Conservation (phyloP, 768 basidiomycete species). For the Paxillus involutus region DNA sequence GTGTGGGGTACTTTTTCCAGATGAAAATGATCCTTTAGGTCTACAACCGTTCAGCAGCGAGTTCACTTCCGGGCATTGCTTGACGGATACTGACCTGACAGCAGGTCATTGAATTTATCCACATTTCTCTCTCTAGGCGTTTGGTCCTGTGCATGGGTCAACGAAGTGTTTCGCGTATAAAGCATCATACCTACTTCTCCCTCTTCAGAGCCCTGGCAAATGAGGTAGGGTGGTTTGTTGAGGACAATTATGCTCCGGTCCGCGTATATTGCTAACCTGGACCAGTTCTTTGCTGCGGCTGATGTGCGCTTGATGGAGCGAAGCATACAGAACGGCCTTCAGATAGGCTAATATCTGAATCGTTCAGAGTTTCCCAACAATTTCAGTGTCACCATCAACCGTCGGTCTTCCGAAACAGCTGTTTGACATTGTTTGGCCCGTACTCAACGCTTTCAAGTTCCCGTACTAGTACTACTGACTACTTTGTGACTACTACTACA, state of each 20-base stretch:
- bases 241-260: slow-evolving; percentile 55
- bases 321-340: neutral
- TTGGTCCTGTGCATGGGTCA: slow-evolving; percentile 13
- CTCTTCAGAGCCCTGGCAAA: slow-evolving; percentile 46
- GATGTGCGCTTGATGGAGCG: neutral
- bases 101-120: slow-evolving; percentile 37
- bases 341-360: too few species aligned
- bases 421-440: too few species aligned
- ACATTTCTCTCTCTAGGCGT: slow-evolving; percentile 22
- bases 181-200: slow-evolving; percentile 15
- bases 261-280: slow-evolving; percentile 44
- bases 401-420: too few species aligned
- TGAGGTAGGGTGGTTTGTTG: slow-evolving; percentile 60
- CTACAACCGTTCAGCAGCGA: slow-evolving; percentile 9
- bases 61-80: slow-evolving; percentile 2
- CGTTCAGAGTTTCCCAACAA: too few species aligned
- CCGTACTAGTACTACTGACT: too few species aligned
- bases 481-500: too few species aligned
- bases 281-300: slow-evolving; percentile 25
- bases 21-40: slow-evolving; percentile 30
- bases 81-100: slow-evolving; percentile 31
- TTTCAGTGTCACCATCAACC: too few species aligned
- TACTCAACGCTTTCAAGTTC: too few species aligned
- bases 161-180: neutral
- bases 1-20: slow-evolving; percentile 41